Evolutionary conservation across 2,329 filamentous ascomycete species (phyloP), one percentile per base, ranked within the genome.

Genomic region (Tolypocladium pustulatum): DNA sequence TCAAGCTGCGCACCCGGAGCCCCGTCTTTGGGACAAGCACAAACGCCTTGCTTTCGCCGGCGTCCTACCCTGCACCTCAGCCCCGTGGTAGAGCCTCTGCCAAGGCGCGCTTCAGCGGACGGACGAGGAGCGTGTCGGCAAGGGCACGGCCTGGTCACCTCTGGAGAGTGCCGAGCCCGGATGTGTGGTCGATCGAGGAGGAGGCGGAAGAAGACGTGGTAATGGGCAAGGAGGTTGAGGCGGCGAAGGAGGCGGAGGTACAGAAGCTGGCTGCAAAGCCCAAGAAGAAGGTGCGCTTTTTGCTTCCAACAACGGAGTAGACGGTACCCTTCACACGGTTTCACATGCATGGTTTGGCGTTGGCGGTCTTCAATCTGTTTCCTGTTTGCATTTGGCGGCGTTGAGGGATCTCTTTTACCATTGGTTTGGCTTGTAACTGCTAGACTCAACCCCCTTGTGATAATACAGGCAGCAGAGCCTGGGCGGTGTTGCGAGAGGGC

Each of bases 101-200:
- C 43, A 67, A 71, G 54, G 71, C 30, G 9, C 53, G 38, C 27
- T 37, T 54, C 10, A 32, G 27, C 6, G 64, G 65, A 25, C 64
- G 68, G 63, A 60, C 67, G 40, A 60, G 67, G 15, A 70, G 65
- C 58, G 60, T 65, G 49, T 68, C 71, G 32, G 64, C 65, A 55
- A 70, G 68, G 38, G 73, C 65, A 60, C 73, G 76, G 51, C 76
- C 78, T 10, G 65, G 68, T 22, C 71, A 72, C 54, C 64, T 81
- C 1, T 84, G 81, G 81, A 73, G 81, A 41, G 77, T 82, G 69
- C 81, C 81, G 8, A 84, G 81, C 65, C 81, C 81, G 0, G 81
- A 83, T 57, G 81, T 84, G 4, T 84, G 81, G 77, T 79, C 79
- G 36, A 84, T 84, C 58, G 78, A 82, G 68, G 81, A 84, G 67